Evolutionary conservation across 2,329 filamentous ascomycete species (phyloP).

Genomic region (Fusarium pilosicola): DNA sequence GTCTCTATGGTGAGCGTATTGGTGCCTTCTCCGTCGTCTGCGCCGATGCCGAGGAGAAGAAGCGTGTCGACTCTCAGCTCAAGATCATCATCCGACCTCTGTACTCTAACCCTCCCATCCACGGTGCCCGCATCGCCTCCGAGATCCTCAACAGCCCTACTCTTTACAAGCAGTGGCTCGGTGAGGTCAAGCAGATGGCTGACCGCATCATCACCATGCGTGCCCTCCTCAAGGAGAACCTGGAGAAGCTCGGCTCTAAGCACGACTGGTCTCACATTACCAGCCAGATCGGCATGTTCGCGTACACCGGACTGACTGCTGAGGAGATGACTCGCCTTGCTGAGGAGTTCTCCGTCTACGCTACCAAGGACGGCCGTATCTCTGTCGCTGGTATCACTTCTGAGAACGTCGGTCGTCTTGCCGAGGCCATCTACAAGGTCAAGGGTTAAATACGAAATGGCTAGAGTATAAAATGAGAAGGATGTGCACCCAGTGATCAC

Average conservation of each 20-base stretch:
- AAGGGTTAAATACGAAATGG: constrained; percentile 64
- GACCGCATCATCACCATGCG: constrained; percentile 99
- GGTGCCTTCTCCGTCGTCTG: constrained; percentile 95
- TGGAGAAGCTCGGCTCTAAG: constrained; percentile 93
- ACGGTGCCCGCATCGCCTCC: constrained; percentile 93
- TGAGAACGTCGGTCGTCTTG: constrained; percentile 81
- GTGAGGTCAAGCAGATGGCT: constrained; percentile 98
- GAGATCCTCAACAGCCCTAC: constrained; percentile 87
- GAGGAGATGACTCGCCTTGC: constrained; percentile 92
- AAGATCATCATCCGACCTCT: constrained; percentile 97
- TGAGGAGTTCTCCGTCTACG: constrained; percentile 97
- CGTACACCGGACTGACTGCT: constrained; percentile 91
- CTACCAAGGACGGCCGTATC: constrained; percentile 91
- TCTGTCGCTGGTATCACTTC: constrained; percentile 86
- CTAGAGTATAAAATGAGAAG: neutral
- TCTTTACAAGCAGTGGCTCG: constrained; percentile 93
- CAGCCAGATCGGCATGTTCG: constrained; percentile 99
- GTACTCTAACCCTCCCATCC: constrained; percentile 98
- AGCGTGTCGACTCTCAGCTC: constrained; percentile 95
- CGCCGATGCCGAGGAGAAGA: constrained; percentile 87
- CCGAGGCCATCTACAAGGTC: constrained; percentile 86
- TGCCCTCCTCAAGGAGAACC: constrained; percentile 90
- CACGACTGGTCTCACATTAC: constrained; percentile 99
- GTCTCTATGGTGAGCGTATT: constrained; percentile 97
- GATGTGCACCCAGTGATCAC: neutral